Evolutionary conservation across 2,329 filamentous ascomycete genomes (phyloP).

Genomic region (Aspergillus amoenus): DNA sequence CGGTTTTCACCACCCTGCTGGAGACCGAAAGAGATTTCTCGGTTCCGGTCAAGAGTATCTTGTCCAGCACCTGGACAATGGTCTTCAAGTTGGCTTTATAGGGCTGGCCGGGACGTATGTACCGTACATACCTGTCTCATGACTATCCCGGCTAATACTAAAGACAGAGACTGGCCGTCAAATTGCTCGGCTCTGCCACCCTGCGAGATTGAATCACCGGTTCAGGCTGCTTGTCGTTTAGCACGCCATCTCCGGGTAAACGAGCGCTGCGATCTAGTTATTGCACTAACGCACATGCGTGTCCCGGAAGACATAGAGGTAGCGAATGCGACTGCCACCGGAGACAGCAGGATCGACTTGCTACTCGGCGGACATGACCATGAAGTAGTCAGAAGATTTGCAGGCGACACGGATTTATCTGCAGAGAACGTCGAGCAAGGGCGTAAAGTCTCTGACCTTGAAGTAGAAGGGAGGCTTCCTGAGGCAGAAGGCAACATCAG

Average conservation of each 20-base stretch:
- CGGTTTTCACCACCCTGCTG: not conserved
- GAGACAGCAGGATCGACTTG: slow-evolving; percentile 21
- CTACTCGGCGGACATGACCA: slow-evolving; percentile 28
- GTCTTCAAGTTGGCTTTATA: slow-evolving; percentile 16
- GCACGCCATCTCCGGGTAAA: slow-evolving; percentile 5
- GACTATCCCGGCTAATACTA: not conserved
- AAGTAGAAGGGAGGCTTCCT: slow-evolving; percentile 6
- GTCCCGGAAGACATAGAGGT: slow-evolving; percentile 17
- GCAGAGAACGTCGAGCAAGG: slow-evolving; percentile 17
- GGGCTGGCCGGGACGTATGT: slow-evolving; percentile 20
- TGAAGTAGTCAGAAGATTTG: slow-evolving; percentile 20
- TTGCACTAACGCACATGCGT: slow-evolving; percentile 27
- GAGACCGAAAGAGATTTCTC: not conserved
- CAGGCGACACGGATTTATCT: slow-evolving; percentile 14
- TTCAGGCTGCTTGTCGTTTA: not conserved
- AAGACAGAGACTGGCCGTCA: slow-evolving; percentile 20
- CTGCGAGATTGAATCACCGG: slow-evolving; percentile 2
- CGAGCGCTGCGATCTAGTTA: slow-evolving; percentile 23
- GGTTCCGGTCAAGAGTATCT: slow-evolving; percentile 12
- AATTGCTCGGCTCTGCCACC: slow-evolving; percentile 18
- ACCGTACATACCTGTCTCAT: not conserved
- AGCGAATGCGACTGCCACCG: slow-evolving; percentile 14
- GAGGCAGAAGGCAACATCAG: slow-evolving; percentile 13
- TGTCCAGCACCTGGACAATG: slow-evolving; percentile 8
- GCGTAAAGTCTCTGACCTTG: not conserved